These are phyloP conservation scores for Candida corydali DNA, from an alignment of 805 yeast genomes.

Conservation along the genomic window DNA sequence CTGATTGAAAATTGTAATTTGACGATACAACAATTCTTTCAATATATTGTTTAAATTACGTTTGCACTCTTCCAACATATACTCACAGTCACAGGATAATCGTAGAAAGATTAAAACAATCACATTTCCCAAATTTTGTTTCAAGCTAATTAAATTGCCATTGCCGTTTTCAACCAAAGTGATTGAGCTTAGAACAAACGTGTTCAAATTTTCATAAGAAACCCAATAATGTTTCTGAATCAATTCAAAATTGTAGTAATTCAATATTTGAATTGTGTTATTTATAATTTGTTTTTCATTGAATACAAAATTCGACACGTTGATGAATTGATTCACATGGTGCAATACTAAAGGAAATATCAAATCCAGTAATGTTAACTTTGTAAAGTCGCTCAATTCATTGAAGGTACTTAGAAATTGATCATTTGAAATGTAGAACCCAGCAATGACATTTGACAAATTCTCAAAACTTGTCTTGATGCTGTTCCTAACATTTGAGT, in stretches of 20 bases:
- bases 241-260: conserved; percentile 26
- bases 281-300: conserved; percentile 27
- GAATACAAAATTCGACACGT: conserved; percentile 30
- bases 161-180: conserved; percentile 24
- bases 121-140: conserved; percentile 23
- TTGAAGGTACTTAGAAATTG: conserved; percentile 21
- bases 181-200: conserved; percentile 25
- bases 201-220: conserved; percentile 17
- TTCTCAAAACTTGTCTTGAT: conserved; percentile 20
- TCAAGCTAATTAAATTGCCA: conserved; percentile 13
- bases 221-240: conserved; percentile 25
- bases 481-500: conserved; percentile 12
- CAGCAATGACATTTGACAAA: conserved; percentile 29
- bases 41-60: conserved; percentile 16
- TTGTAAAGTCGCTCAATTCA: conserved; percentile 31
- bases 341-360: conserved; percentile 33
- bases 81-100: conserved; percentile 15
- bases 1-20: conserved; percentile 23
- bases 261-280: conserved; percentile 20
- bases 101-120: conserved; percentile 24
- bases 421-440: conserved; percentile 28
- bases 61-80: not conserved
- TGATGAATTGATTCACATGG: conserved; percentile 31
- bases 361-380: conserved; percentile 26
- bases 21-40: conserved; percentile 31